These are phyloP conservation scores for Calonectria montana DNA, from an alignment of 2,329 filamentous ascomycete species.

Conservation along the genomic window DNA sequence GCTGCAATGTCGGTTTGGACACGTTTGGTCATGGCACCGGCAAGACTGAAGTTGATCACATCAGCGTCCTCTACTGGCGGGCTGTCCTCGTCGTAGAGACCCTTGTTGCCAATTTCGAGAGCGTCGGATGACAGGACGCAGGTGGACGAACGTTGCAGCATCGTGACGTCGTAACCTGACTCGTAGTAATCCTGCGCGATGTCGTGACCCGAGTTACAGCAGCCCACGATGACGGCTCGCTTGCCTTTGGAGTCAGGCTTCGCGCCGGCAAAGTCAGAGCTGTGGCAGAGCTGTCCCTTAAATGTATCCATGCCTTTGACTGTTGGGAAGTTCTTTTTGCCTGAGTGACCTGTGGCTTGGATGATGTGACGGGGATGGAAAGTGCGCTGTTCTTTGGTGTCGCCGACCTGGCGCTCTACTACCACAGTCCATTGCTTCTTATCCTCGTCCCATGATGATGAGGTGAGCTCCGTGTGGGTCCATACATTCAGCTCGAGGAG, in stretches of 20 bases:
- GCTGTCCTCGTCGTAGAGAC: not conserved
- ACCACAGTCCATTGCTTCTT: conserved; percentile 2
- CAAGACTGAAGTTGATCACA: not conserved
- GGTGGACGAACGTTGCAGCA: not conserved
- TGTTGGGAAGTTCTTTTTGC: conserved; percentile 3
- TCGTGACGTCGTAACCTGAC: not conserved
- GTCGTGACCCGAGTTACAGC: not conserved
- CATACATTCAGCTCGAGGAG: not conserved
- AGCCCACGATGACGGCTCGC: not conserved
- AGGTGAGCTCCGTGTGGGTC: not conserved
- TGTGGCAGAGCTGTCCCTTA: not conserved
- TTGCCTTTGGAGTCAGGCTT: not conserved
- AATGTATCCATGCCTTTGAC: not conserved
- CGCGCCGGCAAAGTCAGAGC: not conserved
- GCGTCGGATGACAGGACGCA: not conserved
- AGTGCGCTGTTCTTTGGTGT: not conserved
- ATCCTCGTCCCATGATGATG: not conserved
- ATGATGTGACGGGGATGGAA: not conserved
- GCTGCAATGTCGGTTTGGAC: not conserved
- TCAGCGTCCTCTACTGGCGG: not conserved
- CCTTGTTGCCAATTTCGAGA: not conserved
- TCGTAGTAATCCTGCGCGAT: not conserved
- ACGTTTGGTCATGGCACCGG: not conserved
- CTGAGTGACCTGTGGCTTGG: not conserved
- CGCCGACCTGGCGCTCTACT: not conserved